Evolutionary conservation across 345 rosid species (phyloP).

Genomic region (thale cress (Arabidopsis thaliana)): DNA sequence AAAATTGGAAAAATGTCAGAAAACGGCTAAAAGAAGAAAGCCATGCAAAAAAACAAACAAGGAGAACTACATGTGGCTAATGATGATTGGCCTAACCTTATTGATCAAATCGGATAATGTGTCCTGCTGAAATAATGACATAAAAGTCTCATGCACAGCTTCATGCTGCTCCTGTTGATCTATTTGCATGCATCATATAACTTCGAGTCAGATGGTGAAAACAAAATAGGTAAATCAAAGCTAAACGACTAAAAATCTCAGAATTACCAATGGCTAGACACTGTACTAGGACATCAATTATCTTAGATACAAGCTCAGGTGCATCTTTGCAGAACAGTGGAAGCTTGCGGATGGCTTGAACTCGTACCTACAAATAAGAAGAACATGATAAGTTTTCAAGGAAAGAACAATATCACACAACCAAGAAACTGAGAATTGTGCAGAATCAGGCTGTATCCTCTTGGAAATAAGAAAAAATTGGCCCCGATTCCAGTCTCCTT

Average conservation of each 20-base stretch:
- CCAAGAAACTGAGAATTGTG: background rate
- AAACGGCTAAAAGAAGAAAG: too few relatives aligned
- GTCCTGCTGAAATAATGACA: background rate
- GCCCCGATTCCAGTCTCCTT: background rate
- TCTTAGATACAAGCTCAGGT: slow-evolving; percentile 65
- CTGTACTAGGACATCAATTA: slow-evolving; percentile 75
- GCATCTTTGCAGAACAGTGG: slow-evolving; percentile 87
- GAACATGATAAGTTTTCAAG: background rate
- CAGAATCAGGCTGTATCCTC: background rate
- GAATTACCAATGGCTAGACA: slow-evolving; percentile 59
- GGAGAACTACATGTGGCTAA: background rate
- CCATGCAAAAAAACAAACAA: too few relatives aligned
- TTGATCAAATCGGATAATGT: background rate
- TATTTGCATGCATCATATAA: background rate
- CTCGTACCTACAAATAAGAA: slow-evolving; percentile 62
- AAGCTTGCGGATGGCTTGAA: slow-evolving; percentile 85
- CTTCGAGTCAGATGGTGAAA: background rate
- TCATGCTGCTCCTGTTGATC: background rate
- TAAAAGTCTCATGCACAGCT: background rate
- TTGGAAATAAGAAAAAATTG: background rate
- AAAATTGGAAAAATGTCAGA: too few relatives aligned
- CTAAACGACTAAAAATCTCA: background rate
- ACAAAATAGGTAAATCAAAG: background rate
- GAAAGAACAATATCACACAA: background rate
- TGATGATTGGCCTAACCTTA: background rate